These are phyloP conservation scores for Cyberlindnera maclurae DNA, from an alignment of 805 yeast genomes.

Conservation along the genomic window DNA sequence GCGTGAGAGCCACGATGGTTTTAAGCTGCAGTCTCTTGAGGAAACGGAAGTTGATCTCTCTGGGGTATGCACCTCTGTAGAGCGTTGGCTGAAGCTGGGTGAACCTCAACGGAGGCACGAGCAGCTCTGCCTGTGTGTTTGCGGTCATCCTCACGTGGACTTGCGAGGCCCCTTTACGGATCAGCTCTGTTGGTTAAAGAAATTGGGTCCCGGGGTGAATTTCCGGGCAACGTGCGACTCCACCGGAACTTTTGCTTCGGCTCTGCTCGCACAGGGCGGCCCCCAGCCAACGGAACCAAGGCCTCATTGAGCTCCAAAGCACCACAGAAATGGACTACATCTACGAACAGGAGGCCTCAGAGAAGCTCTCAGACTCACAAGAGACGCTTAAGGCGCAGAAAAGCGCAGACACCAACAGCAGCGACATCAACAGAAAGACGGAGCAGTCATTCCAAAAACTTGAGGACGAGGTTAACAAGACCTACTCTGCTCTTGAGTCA, in stretches of 20 bases:
- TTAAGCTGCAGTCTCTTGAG: constrained; percentile 56
- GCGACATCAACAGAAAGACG: constrained; percentile 35
- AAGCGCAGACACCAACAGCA: constrained; percentile 11
- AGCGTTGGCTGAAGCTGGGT: constrained; percentile 61
- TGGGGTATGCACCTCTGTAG: constrained; percentile 83
- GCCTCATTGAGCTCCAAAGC: too few species aligned
- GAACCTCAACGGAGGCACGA: constrained; percentile 76
- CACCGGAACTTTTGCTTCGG: too few species aligned
- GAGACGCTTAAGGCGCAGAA: constrained; percentile 14
- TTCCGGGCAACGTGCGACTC: too few species aligned
- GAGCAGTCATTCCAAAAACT: constrained; percentile 45
- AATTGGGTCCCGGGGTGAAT: too few species aligned
- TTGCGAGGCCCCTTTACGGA: too few species aligned
- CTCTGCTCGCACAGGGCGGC: too few species aligned
- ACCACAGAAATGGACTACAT: constrained; percentile 21
- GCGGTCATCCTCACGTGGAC: too few species aligned
- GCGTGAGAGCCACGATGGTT: constrained; percentile 74
- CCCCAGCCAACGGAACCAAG: too few species aligned
- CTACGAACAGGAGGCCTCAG: constrained; percentile 12
- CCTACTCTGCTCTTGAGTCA: constrained; percentile 39
- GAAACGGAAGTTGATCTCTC: constrained; percentile 64
- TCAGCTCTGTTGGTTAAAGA: too few species aligned
- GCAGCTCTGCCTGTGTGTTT: constrained; percentile 6
- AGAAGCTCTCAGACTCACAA: constrained; percentile 14
- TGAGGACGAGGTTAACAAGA: constrained; percentile 47